Conservation (phyloP, 2,329 filamentous ascomycete species). For the Dothistroma septosporum region DNA sequence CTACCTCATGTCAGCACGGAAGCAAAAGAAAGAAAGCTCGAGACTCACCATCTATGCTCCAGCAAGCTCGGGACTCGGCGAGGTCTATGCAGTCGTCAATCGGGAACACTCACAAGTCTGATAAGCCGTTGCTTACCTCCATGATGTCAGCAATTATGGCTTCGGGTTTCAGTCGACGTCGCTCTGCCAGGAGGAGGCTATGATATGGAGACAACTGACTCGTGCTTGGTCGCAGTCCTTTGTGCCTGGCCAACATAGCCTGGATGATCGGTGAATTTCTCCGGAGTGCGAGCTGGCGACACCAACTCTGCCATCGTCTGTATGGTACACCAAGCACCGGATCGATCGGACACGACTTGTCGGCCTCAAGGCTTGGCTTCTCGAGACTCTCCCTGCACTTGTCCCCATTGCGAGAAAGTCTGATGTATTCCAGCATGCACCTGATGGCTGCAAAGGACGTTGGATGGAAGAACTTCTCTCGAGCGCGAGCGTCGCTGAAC, state of each 20-base stretch:
- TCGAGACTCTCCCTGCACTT: neutral
- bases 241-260: neutral
- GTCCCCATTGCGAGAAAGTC: no score
- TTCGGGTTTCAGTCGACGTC: neutral
- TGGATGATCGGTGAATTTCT: neutral
- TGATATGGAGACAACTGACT: neutral
- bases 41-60: neutral
- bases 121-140: neutral
- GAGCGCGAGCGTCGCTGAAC: neutral
- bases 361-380: neutral
- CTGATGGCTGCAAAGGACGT: neutral
- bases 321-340: neutral
- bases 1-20: neutral
- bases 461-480: neutral
- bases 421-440: no score
- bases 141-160: neutral
- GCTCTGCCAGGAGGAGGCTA: neutral
- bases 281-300: neutral
- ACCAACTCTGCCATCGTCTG: neutral
- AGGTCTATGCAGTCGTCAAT: neutral
- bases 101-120: neutral
- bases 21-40: neutral
- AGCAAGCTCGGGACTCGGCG: neutral
- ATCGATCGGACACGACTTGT: neutral
- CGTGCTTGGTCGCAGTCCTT: neutral